A percentile compares a stretch with the other conserved stretches of the same genome.
These are phyloP conservation scores for Akanthomyces muscarius DNA, from an alignment of 2,329 filamentous ascomycete species.

Conservation along the genomic window DNA sequence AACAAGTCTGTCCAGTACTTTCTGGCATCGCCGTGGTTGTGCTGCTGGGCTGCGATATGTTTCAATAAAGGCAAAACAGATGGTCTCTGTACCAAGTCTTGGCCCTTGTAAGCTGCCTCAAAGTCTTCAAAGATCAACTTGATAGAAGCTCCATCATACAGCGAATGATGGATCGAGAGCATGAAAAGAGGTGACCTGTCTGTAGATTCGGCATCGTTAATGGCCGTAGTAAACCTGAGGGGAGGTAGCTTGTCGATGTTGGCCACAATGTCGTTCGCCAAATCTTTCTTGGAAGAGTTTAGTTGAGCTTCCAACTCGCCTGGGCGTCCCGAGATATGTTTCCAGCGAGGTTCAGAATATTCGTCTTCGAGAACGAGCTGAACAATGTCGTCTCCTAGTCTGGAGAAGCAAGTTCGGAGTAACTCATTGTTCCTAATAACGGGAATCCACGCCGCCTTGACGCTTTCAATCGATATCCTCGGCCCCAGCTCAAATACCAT, in stretches of 20 bases:
- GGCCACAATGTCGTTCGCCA: background rate
- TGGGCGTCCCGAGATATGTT: background rate
- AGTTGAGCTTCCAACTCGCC: constrained; percentile 21
- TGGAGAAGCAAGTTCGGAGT: constrained; percentile 30
- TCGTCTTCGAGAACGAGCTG: constrained; percentile 28
- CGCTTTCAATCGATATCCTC: constrained; percentile 19
- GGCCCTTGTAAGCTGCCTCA: constrained; percentile 24
- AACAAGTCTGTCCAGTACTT: background rate
- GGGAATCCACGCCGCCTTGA: constrained; percentile 26
- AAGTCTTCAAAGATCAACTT: constrained; percentile 32
- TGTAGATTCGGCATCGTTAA: constrained; percentile 21
- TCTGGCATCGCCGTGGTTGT: background rate
- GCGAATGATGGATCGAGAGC: constrained; percentile 33
- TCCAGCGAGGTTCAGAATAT: background rate
- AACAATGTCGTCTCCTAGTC: constrained; percentile 28
- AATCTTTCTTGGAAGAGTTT: background rate
- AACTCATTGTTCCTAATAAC: constrained; percentile 27
- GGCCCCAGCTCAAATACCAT: constrained; percentile 26
- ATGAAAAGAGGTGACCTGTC: constrained; percentile 25
- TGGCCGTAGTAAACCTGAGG: background rate
- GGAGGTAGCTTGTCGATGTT: constrained; percentile 2
- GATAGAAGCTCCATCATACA: constrained; percentile 35
- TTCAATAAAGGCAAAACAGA: background rate
- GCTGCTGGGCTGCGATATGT: background rate
- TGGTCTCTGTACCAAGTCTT: background rate